Base-by-base conservation (phyloP, 768 basidiomycete genomes). In the Tulasnella sp. region DNA sequence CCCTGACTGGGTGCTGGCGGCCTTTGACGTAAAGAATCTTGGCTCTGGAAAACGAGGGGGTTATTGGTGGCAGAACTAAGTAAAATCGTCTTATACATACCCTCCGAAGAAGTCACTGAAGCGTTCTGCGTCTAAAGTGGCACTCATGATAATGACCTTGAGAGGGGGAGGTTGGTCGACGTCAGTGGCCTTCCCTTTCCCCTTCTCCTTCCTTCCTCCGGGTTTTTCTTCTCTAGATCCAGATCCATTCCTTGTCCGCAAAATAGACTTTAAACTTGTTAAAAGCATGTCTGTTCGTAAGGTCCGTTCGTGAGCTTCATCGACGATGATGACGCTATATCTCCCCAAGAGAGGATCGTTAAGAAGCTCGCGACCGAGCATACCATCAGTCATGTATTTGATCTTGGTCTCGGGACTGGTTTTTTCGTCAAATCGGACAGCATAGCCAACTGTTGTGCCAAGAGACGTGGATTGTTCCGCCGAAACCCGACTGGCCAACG, bases 311-410 rank as follows among this genome's bases (percentile, higher is more conserved):
- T 99, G 95, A 0, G 95, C 95, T 64, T 99, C 95, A 59, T 99
- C 95, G 37, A 99, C 80, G 51, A 98, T 72, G 46, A 99, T 72
- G 27, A 91, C 77, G 61, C 84, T 83, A 66, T 98, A 99, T 53
- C 72, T 73, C 47, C 77, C 78, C 40, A 98, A 70, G 28, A 82
- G 63, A 13, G 77, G 71, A 62, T 92, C 89, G 37, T 75, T 77
- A 55, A 92, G 72, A 44, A 92, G 75, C 71, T 99, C 95, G 37
- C 91, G 78, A 37, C 92, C 82, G 57, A 98, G 80, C 86, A 98
- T 96, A 56, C 95, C 95, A 60, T 99, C 95, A 49, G 92, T 98
- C 66, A 95, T 74, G 62, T 90, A 99, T 67, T 96, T 98, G 66
- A 98, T 84, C 42, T 81, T 76, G 3, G 95, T 99, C 2, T 76